Base-by-base conservation (phyloP, 495 filamentous ascomycete species). In the Cryomyces antarcticus region DNA sequence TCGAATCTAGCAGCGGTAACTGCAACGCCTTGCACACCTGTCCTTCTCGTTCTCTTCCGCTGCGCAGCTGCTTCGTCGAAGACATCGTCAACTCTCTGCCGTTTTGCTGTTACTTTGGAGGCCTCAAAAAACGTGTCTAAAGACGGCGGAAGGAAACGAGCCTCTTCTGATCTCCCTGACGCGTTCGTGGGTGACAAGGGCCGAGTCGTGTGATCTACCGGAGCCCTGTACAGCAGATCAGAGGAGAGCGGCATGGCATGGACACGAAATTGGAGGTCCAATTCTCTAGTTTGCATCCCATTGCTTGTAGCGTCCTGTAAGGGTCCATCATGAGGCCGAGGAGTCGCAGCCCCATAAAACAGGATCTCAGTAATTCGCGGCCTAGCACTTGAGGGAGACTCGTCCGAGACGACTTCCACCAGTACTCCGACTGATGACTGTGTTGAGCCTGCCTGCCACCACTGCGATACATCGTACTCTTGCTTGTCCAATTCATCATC, bases 61-160 rank as follows among this genome's bases (percentile, higher is more conserved):
- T 69, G 67, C 37, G 73, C 66, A 5, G 65, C 63, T n/a, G 73
- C 74, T 39, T 69, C 63, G 38, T 79, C 70, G 47, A 79, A 78
- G 2, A 76, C 56, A 0, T 65, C 62, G 13, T 62, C 64, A 17
- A 72, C 63, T 34, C 64, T 65, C 52, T 69, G 73, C 30, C 72
- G 64, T 50, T 76, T 79, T 24, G 17, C 17, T 24, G 17, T 24
- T 24, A 24, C 17, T 4, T 63, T 60, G 30, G 62, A 65, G 4
- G 58, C 43, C 31, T 50, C 41, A 31, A 38, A 9, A 2, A 10
- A 13, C 9, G 33, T 36, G 33, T 36, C 33, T 36, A 9, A 9
- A 36, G 9, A 36, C 4, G 37, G 31, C 28, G 52, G 40, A 17
- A 59, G 48, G 42, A 57, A 58, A 9, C 49, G 37, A 1, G 50